Percentiles rank a stretch among this genome's conserved stretches.
phyloP scores from a whole-genome alignment of 2,329 filamentous ascomycete species.

The Fusarium paranaense region DNA sequence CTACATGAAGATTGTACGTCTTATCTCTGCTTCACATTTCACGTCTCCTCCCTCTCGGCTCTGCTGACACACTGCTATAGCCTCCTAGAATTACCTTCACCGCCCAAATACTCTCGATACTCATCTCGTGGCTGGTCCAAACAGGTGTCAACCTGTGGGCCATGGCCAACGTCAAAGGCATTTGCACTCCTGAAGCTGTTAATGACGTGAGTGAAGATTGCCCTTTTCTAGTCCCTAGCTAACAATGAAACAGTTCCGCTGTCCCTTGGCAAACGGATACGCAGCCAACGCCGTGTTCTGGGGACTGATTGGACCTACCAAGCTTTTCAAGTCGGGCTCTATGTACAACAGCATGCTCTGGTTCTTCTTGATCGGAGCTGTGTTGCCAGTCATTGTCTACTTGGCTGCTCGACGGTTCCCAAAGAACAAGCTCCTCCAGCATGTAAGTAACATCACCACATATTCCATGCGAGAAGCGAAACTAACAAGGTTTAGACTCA shows the following conservation, averaged over 20 bases:
- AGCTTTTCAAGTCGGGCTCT: slow-evolving; percentile 35
- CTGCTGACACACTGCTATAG: neutral
- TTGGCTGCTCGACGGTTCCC: slow-evolving; percentile 8
- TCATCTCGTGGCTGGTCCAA: slow-evolving; percentile 44
- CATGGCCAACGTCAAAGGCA: neutral
- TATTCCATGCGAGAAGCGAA: neutral
- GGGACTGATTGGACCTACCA: slow-evolving; percentile 61
- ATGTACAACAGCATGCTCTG: slow-evolving; percentile 21
- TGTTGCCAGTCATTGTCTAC: slow-evolving; percentile 11
- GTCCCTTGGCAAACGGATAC: slow-evolving; percentile 41
- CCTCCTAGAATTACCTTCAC: slow-evolving; percentile 58
- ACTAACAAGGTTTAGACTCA: neutral
- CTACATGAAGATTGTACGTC: slow-evolving; percentile 58
- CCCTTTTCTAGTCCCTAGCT: neutral
- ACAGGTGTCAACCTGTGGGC: slow-evolving; percentile 51
- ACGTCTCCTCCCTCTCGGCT: neutral
- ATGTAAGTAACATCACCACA: neutral
- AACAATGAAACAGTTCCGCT: slow-evolving; percentile 51
- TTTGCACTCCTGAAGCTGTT: neutral
- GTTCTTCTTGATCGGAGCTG: slow-evolving; percentile 18
- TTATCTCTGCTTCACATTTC: neutral
- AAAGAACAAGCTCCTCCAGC: neutral
- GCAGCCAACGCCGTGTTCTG: slow-evolving; percentile 56
- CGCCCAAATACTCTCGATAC: slow-evolving; percentile 57
- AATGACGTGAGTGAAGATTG: neutral